A percentile compares a stretch with the other conserved stretches of the same genome.
These are phyloP conservation scores for Ilex aquifolium DNA, from an alignment of 257 asterid species.

Conservation along the genomic window DNA sequence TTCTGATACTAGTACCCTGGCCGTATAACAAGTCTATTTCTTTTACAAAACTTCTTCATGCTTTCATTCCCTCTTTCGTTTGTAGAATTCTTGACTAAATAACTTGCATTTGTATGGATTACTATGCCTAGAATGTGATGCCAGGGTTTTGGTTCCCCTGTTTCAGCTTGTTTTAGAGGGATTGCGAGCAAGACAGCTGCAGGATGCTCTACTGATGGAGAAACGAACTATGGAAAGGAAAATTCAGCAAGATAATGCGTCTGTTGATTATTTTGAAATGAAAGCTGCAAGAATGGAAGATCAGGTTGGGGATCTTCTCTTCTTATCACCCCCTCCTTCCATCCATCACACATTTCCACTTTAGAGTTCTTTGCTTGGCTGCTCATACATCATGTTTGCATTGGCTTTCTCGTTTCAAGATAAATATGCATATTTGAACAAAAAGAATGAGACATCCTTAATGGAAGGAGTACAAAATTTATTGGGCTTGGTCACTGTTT, in stretches of 20 bases:
- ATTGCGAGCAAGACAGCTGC: constrained; percentile 60
- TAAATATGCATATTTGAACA: too few relatives aligned
- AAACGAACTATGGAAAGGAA: constrained; percentile 53
- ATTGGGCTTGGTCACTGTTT: neutral
- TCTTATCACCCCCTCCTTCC: too few relatives aligned
- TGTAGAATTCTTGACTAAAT: neutral
- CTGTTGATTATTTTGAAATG: constrained; percentile 46
- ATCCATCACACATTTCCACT: too few relatives aligned
- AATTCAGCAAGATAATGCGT: constrained; percentile 54
- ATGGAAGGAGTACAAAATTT: too few relatives aligned
- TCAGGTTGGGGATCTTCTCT: constrained; percentile 40
- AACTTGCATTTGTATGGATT: neutral
- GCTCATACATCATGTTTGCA: too few relatives aligned
- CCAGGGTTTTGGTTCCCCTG: constrained; percentile 11
- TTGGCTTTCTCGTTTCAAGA: too few relatives aligned
- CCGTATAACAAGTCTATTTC: neutral
- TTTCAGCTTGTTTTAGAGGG: constrained; percentile 93
- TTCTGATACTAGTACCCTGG: neutral
- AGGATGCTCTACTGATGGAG: constrained; percentile 55
- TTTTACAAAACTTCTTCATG: neutral
- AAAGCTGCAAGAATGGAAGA: constrained; percentile 83
- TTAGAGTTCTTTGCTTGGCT: too few relatives aligned
- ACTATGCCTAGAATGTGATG: constrained; percentile 7
- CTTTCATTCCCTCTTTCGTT: neutral
- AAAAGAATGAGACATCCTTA: too few relatives aligned